Evolutionary conservation across 2,329 filamentous ascomycete species (phyloP), one percentile per base, ranked within the genome.

Genomic region (Nannizziopsis arthrosporioides): DNA sequence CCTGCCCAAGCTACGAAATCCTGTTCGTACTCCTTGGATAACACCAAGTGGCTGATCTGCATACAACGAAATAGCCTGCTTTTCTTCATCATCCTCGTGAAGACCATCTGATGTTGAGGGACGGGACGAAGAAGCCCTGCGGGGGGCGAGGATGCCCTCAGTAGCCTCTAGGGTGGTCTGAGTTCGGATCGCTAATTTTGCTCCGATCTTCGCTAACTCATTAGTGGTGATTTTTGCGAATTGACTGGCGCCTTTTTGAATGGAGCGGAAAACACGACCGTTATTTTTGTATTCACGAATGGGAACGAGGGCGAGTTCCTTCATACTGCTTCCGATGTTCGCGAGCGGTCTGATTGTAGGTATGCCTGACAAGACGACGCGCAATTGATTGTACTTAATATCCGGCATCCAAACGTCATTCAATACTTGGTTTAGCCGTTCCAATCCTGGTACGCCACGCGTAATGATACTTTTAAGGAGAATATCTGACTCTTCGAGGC

Each of bases 341-440:
- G 93, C 90, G 1, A 98, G 70, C 1, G 87, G 87, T 11, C 88
- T 81, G n/a, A 96, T 82, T 0, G 88, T 85, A 0, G 89, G 89
- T 5, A 98, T 73, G 15, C 92, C 92, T 2, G 88, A 85, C 32
- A 98, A 75, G 1, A 98, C 84, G 1, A 84, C 81, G 0, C 88
- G 87, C 4, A 98, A 80, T 63, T 98, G 92, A 55, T 90, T 93
- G 12, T 77, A 73, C 61, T 84, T 87, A 48, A 98, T 84, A 61
- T 98, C 90, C 1, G 88, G 88, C 76, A 82, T 93, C 92, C 92
- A 98, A 38, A 95, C 85, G 61, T 94, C 87, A 61, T 96, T 96
- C 31, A 98, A 76, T 2, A 83, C 90, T 63, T 89, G 80, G 47
- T 92, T 88, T 1, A 98, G 75, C 43, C 85, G 81, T 56, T 96